A percentile compares a stretch with the other conserved stretches of the same genome.
phyloP scores from a whole-genome alignment of 176 grass and related monocot genomes.

The Oryza meridionalis region DNA sequence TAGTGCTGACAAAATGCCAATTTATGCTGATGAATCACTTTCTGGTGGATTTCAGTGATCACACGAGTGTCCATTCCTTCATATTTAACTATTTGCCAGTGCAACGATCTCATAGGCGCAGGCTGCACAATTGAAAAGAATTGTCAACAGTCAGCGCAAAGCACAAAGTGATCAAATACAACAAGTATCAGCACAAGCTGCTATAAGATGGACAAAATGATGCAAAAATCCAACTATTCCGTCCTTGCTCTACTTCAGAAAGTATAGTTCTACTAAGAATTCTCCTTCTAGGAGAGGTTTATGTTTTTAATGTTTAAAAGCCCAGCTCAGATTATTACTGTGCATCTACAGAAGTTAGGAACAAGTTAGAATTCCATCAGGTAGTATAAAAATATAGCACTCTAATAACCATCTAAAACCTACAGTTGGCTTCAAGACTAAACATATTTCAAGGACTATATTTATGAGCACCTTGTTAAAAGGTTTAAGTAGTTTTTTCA shows the following conservation, averaged over 20 bases:
- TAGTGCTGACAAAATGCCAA: constrained; percentile 19
- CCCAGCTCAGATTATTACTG: not conserved
- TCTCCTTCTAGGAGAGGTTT: not conserved
- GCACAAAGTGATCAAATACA: not conserved
- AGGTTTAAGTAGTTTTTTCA: not conserved
- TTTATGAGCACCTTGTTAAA: constrained; percentile 3
- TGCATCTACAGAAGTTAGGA: not conserved
- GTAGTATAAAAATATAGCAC: not conserved
- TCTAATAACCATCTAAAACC: not conserved
- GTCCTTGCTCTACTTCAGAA: not conserved
- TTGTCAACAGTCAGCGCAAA: not conserved
- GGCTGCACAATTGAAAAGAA: constrained; percentile 27
- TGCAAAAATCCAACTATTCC: not conserved
- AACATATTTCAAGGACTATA: constrained; percentile 23
- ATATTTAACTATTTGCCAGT: constrained; percentile 20
- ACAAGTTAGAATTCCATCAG: not conserved
- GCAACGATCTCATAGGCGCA: constrained; percentile 46
- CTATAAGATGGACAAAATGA: not conserved
- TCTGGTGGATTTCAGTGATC: not conserved
- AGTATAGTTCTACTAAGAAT: not conserved
- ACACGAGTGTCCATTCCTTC: not conserved
- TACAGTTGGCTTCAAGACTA: not conserved
- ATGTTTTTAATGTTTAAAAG: not conserved
- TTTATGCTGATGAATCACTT: constrained; percentile 30
- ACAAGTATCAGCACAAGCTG: not conserved